These are phyloP conservation scores for Blastomyces parvus DNA, from an alignment of 2,329 filamentous ascomycete genomes.

Conservation along the genomic window DNA sequence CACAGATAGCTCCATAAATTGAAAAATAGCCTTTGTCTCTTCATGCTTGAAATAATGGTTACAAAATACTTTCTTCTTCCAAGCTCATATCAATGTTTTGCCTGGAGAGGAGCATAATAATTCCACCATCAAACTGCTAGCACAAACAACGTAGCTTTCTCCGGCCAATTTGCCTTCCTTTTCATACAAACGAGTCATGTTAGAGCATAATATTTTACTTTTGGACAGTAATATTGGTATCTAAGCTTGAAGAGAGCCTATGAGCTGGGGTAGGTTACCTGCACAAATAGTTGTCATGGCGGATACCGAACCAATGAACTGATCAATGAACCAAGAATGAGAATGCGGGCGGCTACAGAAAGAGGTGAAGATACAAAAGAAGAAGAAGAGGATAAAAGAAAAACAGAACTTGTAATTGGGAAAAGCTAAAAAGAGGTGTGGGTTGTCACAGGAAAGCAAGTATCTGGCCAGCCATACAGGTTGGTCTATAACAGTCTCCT, in stretches of 20 bases:
- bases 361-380: background rate
- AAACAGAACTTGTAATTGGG: background rate
- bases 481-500: background rate
- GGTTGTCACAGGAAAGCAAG: background rate
- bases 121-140: background rate
- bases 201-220: background rate
- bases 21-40: background rate
- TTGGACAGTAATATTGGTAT: background rate
- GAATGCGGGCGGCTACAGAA: too few relatives aligned
- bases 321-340: background rate
- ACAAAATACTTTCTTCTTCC: background rate
- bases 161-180: background rate
- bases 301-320: background rate
- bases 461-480: background rate
- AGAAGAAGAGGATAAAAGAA: background rate
- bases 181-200: background rate
- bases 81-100: background rate
- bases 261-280: background rate
- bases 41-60: background rate
- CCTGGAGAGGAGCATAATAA: background rate
- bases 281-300: background rate
- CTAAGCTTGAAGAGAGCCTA: background rate
- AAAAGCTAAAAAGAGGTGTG: background rate
- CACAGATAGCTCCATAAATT: conserved; percentile 3
- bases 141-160: background rate